Conservation (phyloP, 2,329 filamentous ascomycete species). For the Colletotrichum euphorbiae region DNA sequence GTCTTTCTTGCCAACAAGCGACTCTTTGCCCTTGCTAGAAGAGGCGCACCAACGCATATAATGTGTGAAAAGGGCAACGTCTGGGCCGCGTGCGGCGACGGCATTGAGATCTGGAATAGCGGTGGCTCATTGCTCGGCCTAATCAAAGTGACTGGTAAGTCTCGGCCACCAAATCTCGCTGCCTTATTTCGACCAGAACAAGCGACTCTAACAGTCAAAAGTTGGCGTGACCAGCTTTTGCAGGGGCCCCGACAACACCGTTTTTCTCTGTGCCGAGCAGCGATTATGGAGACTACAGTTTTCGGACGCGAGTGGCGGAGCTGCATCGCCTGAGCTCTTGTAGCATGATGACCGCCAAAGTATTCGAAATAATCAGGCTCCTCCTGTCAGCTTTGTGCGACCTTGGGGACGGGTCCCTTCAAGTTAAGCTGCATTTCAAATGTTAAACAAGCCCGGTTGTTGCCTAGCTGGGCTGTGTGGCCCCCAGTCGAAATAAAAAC, state of each 20-base stretch:
- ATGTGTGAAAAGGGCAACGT: conserved; percentile 59
- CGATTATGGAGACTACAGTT: conserved; percentile 57
- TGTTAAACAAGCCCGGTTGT: too few relatives aligned
- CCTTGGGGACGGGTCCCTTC: too few relatives aligned
- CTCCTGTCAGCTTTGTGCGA: too few relatives aligned
- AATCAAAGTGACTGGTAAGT: conserved; percentile 51
- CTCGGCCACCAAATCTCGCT: not conserved
- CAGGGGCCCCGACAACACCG: conserved; percentile 54
- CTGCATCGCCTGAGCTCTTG: not conserved
- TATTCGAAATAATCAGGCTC: too few relatives aligned
- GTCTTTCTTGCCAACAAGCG: conserved; percentile 61
- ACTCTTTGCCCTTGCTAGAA: conserved; percentile 62
- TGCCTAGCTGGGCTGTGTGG: too few relatives aligned
- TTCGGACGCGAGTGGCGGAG: not conserved
- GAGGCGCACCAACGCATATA: conserved; percentile 58
- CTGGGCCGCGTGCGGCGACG: conserved; percentile 60
- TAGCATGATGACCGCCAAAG: not conserved
- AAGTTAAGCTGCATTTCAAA: too few relatives aligned
- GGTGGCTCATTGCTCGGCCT: conserved; percentile 58
- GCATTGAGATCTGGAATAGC: conserved; percentile 61
- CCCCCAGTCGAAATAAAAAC: too few relatives aligned
- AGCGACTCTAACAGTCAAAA: conserved; percentile 20
- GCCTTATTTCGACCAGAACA: not conserved
- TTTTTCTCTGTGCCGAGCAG: conserved; percentile 62
- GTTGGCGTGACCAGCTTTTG: conserved; percentile 58